Evolutionary conservation across 129 eudicot genomes (phyloP).

Genomic region (Dittrichia graveolens): DNA sequence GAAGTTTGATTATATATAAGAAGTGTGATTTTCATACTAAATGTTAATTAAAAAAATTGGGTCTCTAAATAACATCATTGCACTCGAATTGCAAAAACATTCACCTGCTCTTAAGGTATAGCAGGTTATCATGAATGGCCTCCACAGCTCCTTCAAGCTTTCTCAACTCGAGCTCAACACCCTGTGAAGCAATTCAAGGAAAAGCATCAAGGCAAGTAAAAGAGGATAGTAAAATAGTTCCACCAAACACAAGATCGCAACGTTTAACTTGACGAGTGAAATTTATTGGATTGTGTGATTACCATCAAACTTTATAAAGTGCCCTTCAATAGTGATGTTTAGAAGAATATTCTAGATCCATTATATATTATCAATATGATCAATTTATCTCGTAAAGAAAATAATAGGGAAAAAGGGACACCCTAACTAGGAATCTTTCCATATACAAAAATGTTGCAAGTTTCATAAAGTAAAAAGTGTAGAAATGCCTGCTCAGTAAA

Average conservation of each 20-base stretch:
- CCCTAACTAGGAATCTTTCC: conserved; percentile 4
- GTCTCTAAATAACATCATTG: conserved; percentile 6
- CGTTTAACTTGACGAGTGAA: neutral
- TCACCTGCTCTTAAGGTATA: conserved; percentile 71
- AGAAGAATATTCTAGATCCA: conserved; percentile 2
- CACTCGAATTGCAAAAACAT: neutral
- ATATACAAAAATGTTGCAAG: neutral
- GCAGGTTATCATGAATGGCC: conserved; percentile 85
- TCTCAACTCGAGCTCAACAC: conserved; percentile 87
- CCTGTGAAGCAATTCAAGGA: conserved; percentile 44
- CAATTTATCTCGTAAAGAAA: neutral
- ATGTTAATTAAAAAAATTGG: too few species aligned
- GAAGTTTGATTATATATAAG: too few species aligned
- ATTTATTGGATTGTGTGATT: neutral
- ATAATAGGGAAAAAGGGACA: neutral
- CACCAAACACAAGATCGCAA: neutral
- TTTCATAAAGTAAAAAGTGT: neutral
- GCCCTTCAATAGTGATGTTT: neutral
- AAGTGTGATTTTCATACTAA: too few species aligned
- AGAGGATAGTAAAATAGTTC: neutral
- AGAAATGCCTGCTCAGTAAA: neutral
- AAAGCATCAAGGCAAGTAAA: conserved; percentile 23
- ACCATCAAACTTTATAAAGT: neutral
- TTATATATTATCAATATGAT: neutral
- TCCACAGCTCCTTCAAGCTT: conserved; percentile 96